Percentiles rank a stretch among this genome's conserved stretches.
Conservation (phyloP, 1,284 basidiomycete genomes). For the Cutaneotrichosporon cutaneum region DNA sequence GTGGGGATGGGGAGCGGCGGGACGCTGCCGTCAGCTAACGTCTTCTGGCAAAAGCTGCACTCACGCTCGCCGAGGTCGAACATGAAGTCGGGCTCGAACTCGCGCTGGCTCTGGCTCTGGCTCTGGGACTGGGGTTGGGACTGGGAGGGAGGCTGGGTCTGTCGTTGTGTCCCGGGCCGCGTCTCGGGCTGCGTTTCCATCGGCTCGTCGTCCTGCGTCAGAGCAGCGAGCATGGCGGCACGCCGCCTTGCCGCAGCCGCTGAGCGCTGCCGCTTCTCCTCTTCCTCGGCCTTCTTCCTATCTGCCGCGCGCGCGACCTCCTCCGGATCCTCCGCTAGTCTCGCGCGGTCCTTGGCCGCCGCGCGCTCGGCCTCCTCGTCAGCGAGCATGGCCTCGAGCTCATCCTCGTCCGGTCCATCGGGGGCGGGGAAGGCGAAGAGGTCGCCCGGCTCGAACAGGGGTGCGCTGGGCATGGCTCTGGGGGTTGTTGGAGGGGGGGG, state of each 20-base stretch:
- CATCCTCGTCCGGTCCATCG: slow-evolving; percentile 26
- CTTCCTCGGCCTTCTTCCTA: slow-evolving; percentile 17
- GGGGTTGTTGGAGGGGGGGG: background rate
- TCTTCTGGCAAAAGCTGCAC: no score
- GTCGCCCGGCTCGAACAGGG: slow-evolving; percentile 17
- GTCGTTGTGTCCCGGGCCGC: no score
- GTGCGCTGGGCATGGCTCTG: slow-evolving; percentile 7
- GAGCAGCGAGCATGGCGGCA: slow-evolving; percentile 11
- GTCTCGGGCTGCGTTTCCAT: background rate
- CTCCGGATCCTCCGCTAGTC: background rate
- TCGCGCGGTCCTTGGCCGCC: background rate
- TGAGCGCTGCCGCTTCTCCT: slow-evolving; percentile 2
- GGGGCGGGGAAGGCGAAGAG: slow-evolving; percentile 6
- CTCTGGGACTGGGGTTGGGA: background rate
- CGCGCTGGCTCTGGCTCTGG: background rate
- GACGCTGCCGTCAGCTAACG: slow-evolving; percentile 5
- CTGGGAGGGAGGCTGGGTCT: no score
- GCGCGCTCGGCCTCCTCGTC: slow-evolving; percentile 22
- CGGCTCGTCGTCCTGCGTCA: slow-evolving; percentile 1
- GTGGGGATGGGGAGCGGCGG: background rate
- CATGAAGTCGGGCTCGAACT: background rate
- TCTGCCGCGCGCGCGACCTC: background rate
- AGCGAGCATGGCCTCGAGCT: slow-evolving; percentile 28
- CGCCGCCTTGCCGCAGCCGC: slow-evolving; percentile 9
- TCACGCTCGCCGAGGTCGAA: slow-evolving; percentile 1